Evolutionary conservation across 768 basidiomycete species (phyloP).

Genomic region (Rhodotorula toruloides): DNA sequence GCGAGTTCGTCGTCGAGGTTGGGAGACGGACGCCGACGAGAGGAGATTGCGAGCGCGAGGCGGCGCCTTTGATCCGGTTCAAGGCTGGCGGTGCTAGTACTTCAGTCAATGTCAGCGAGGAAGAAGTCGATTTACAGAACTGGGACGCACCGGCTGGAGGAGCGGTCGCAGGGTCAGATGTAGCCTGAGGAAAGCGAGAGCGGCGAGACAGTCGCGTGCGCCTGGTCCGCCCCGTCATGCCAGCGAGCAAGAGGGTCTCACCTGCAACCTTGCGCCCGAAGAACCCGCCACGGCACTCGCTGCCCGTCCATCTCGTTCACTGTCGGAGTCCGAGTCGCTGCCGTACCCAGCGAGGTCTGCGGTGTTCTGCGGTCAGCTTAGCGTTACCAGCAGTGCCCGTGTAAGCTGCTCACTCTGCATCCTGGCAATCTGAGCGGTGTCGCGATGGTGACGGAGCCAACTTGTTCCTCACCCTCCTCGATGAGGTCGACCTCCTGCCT

Average conservation of each 20-base stretch:
- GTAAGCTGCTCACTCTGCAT: constrained; percentile 18
- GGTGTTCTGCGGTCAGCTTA: no score
- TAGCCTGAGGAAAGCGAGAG: not conserved
- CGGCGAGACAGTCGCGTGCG: constrained; percentile 8
- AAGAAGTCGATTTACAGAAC: no score
- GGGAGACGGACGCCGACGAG: constrained; percentile 15
- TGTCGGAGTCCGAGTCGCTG: constrained; percentile 18
- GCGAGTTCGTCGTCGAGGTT: constrained; percentile 1
- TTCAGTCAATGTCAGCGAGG: not conserved
- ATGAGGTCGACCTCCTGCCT: not conserved
- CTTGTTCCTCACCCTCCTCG: not conserved
- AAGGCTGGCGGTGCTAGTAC: not conserved
- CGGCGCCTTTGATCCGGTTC: constrained; percentile 13
- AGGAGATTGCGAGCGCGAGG: not conserved
- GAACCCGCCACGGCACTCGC: not conserved
- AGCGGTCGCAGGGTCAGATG: not conserved
- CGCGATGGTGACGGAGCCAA: no score
- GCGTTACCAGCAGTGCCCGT: not conserved
- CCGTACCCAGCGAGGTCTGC: constrained; percentile 30
- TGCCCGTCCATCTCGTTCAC: no score
- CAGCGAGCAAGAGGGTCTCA: not conserved
- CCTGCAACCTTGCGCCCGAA: not conserved
- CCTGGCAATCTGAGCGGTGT: not conserved
- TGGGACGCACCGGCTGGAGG: constrained; percentile 22
- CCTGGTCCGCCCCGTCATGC: not conserved